Evolutionary conservation across 139 green algal genomes (phyloP), one percentile per base, ranked within the genome.

Genomic region (Ulvella scutata): DNA sequence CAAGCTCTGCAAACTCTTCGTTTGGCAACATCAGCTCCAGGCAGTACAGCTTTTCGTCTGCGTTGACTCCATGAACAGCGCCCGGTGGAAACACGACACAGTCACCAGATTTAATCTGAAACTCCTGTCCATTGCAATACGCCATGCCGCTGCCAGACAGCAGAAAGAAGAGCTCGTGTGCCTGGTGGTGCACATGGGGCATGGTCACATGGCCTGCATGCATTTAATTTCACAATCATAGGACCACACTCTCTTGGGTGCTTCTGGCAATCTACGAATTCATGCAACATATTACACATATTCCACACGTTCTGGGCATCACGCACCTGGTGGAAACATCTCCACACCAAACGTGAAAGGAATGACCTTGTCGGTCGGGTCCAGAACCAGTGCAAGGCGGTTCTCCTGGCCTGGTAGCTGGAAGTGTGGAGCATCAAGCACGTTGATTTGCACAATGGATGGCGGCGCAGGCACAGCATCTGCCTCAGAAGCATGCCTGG

Each of bases 131-230:
- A 59, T 87, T 80, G 80, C 87, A 92, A 37, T 84, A 88, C 3
- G 79, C 89, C 3, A 73, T 61, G 3, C 88, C 88, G 3, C 80
- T 31, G 73, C 83, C 90, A 2, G 78, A 80, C 37, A 96, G 75
- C 38, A 96, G 87, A 73, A 96, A 92, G 79, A 96, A 96, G 6
- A 96, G 78, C 78, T 96, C 91, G 75, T 96, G 83, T 0, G 85
- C 89, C 3, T 51, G 60, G 2, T 79, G 39, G 80, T 96, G 90
- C 21, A 83, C 72, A 77, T 96, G 90, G 4, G 84, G 87, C 3
- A 80, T 82, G 13, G 90, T 95, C 44, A 75, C 43, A 79, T 95
- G 90, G n/a, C n/a, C n/a, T n/a, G n/a, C n/a, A n/a, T n/a, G n/a
- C n/a, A n/a, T n/a, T n/a, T n/a, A n/a, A n/a, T n/a, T n/a, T n/a